These are phyloP conservation scores for Umbilicus rupestris DNA, from an alignment of 164 flowering plant species.

Conservation along the genomic window DNA sequence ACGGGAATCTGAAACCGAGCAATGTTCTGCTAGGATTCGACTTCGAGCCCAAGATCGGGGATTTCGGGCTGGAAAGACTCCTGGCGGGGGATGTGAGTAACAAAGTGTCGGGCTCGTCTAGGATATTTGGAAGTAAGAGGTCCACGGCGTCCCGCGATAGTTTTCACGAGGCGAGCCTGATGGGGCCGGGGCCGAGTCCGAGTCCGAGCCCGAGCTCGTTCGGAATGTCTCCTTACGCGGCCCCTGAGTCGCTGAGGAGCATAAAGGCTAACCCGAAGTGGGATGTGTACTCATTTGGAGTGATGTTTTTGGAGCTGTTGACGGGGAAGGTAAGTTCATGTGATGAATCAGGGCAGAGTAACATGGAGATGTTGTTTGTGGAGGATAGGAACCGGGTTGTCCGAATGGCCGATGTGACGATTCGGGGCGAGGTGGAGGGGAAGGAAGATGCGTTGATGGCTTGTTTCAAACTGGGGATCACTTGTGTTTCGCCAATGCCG, in stretches of 20 bases:
- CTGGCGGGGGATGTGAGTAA: slow-evolving; percentile 48
- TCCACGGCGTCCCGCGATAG: slow-evolving; percentile 75
- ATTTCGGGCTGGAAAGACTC: slow-evolving; percentile 83
- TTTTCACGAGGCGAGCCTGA: slow-evolving; percentile 28
- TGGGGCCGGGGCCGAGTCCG: slow-evolving; percentile 39
- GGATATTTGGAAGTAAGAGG: slow-evolving; percentile 83
- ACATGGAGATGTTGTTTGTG: slow-evolving; percentile 28
- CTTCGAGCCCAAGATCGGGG: slow-evolving; percentile 83
- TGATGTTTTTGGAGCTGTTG: slow-evolving; percentile 66
- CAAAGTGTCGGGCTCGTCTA: slow-evolving; percentile 46
- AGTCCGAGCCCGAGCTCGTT: slow-evolving; percentile 48
- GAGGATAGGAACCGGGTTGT: slow-evolving; percentile 44
- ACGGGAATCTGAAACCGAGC: slow-evolving; percentile 84
- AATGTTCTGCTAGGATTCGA: slow-evolving; percentile 70
- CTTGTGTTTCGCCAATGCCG: slow-evolving; percentile 51
- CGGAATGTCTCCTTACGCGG: slow-evolving; percentile 58
- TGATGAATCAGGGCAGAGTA: slow-evolving; percentile 38
- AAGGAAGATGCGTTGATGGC: slow-evolving; percentile 67
- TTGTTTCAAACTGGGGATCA: slow-evolving; percentile 55
- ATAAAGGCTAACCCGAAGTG: slow-evolving; percentile 77
- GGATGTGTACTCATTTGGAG: slow-evolving; percentile 89
- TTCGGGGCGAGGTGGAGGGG: slow-evolving; percentile 73
- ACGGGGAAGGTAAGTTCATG: slow-evolving; percentile 50
- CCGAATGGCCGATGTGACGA: slow-evolving; percentile 64
- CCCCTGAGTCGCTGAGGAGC: slow-evolving; percentile 80